Conservation (phyloP, 2,329 filamentous ascomycete species). For the Triangularia verruculosa region DNA sequence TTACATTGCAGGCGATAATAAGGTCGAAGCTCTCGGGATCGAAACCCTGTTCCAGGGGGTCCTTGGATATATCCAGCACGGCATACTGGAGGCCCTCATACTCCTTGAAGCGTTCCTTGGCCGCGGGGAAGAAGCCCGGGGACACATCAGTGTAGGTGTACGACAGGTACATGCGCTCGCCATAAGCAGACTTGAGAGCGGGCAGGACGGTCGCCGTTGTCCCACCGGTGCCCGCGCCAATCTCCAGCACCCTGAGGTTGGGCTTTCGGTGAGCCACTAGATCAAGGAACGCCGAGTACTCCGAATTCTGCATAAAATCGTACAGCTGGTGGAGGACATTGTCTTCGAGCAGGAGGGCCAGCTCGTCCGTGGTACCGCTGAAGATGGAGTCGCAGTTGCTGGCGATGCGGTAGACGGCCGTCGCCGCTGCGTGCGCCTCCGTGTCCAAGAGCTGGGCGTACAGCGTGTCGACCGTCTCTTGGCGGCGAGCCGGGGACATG, state of each 20-base stretch:
- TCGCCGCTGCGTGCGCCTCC: background rate
- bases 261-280: slow-evolving; percentile 1
- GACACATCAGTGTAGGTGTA: slow-evolving; percentile 17
- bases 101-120: slow-evolving; percentile 4
- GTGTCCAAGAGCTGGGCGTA: background rate
- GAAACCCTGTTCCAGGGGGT: slow-evolving; percentile 33
- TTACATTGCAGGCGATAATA: slow-evolving; percentile 34
- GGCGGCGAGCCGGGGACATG: background rate
- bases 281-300: background rate
- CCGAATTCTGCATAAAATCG: background rate
- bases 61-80: slow-evolving; percentile 32
- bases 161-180: background rate
- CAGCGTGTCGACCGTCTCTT: background rate
- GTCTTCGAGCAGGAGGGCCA: background rate
- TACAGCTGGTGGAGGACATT: background rate
- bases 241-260: background rate
- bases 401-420: background rate
- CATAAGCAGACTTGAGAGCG: background rate
- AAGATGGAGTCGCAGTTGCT: background rate
- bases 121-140: slow-evolving; percentile 28
- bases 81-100: slow-evolving; percentile 29
- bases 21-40: slow-evolving; percentile 32
- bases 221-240: background rate
- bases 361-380: background rate
- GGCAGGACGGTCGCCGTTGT: background rate